Evolutionary conservation across 2,329 filamentous ascomycete species (phyloP).

Genomic region (Daldinia eschscholtzii): DNA sequence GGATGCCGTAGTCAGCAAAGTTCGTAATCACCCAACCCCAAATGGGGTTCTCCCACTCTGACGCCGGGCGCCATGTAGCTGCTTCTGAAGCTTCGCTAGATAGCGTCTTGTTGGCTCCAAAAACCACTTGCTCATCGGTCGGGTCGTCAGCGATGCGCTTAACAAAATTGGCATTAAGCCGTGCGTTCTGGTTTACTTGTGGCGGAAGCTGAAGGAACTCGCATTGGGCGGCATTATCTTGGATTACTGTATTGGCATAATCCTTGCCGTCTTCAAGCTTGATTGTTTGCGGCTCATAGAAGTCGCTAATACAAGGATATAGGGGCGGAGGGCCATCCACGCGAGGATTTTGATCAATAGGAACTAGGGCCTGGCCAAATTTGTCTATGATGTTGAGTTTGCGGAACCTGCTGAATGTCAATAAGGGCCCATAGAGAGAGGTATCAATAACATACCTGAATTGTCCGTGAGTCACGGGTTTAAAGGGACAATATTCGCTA

Average conservation of each 20-base stretch:
- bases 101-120: background rate
- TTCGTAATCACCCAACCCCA: conserved; percentile 60
- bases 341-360: conserved; percentile 48
- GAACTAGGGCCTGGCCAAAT: conserved; percentile 59
- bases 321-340: conserved; percentile 42
- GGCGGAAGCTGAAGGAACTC: conserved; percentile 1
- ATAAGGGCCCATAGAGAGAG: background rate
- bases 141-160: background rate
- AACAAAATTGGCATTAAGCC: background rate
- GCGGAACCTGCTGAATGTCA: background rate
- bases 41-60: conserved; percentile 58
- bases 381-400: conserved; percentile 64
- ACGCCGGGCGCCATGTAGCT: conserved; percentile 1
- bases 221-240: background rate
- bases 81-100: background rate
- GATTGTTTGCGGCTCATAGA: conserved; percentile 49
- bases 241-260: background rate
- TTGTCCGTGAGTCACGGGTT: conserved; percentile 63
- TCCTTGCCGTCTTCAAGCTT: background rate
- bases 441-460: conserved; percentile 55
- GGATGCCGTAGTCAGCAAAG: conserved; percentile 57
- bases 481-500: conserved; percentile 54
- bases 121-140: background rate
- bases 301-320: conserved; percentile 55
- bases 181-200: background rate